phyloP scores from a whole-genome alignment of 1,284 basidiomycete genomes.

The Leccinum pachyderme region DNA sequence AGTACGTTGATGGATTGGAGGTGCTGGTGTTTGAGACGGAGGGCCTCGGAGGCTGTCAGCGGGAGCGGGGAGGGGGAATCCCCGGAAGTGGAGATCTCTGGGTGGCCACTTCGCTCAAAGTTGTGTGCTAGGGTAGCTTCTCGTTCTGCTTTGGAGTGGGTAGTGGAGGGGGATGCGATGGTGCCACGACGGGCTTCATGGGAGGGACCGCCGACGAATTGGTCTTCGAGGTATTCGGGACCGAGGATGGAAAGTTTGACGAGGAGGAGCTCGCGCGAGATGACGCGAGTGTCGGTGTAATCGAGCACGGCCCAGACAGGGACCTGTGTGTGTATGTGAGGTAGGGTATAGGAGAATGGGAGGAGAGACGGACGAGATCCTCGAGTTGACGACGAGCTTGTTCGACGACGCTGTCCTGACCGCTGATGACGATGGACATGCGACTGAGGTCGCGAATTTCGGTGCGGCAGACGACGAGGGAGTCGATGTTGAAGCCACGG shows the following conservation, averaged over 20 bases:
- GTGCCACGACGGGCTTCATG: slow-evolving; percentile 58
- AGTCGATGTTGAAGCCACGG: slow-evolving; percentile 98
- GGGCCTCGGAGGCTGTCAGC: slow-evolving; percentile 77
- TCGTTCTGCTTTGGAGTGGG: slow-evolving; percentile 55
- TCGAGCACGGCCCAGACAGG: slow-evolving; percentile 97
- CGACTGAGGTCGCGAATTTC: slow-evolving; percentile 96
- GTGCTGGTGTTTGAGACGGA: slow-evolving; percentile 89
- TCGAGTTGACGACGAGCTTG: slow-evolving; percentile 93
- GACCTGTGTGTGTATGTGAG: slow-evolving; percentile 52
- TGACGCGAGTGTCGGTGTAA: slow-evolving; percentile 88
- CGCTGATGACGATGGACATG: slow-evolving; percentile 97
- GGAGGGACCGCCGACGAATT: slow-evolving; percentile 79
- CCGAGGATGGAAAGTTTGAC: slow-evolving; percentile 96
- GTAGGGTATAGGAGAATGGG: not conserved
- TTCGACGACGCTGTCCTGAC: slow-evolving; percentile 97
- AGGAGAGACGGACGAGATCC: slow-evolving; percentile 68
- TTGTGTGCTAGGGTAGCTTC: slow-evolving; percentile 71
- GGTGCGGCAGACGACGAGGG: slow-evolving; percentile 96
- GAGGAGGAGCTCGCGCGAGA: slow-evolving; percentile 85
- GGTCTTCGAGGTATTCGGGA: slow-evolving; percentile 94
- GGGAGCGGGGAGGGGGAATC: slow-evolving; percentile 38
- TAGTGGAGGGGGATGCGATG: slow-evolving; percentile 17
- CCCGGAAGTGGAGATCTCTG: slow-evolving; percentile 23
- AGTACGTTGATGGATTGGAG: slow-evolving; percentile 85
- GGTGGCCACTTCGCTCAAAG: slow-evolving; percentile 62